These are phyloP conservation scores for Mortierella sp. DNA, from an alignment of 371 early-diverging fungal species.

Conservation along the genomic window DNA sequence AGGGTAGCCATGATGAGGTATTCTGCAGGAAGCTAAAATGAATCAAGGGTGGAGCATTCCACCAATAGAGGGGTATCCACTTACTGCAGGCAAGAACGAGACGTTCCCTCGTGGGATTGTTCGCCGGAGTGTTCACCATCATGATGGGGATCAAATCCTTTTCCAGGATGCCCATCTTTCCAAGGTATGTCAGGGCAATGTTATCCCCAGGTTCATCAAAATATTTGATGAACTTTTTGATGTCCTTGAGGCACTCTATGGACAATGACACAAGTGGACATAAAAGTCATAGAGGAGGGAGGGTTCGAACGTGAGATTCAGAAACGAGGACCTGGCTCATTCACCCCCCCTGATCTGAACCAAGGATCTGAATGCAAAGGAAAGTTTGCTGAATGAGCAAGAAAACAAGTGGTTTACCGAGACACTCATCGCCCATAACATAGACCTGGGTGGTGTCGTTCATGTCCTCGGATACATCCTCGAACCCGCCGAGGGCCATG, in stretches of 20 bases:
- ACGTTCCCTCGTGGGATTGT: conserved; percentile 51
- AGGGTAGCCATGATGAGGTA: neutral
- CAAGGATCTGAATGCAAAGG: too few species aligned
- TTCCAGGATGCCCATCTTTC: conserved; percentile 77
- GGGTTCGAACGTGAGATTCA: too few species aligned
- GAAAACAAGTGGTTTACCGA: conserved; percentile 59
- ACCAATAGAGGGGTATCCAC: neutral
- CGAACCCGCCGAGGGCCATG: conserved; percentile 83
- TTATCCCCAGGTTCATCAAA: conserved; percentile 74
- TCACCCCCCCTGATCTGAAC: too few species aligned
- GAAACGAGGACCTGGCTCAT: too few species aligned
- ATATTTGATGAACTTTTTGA: conserved; percentile 79
- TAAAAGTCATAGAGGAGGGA: neutral
- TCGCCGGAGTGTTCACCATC: conserved; percentile 59
- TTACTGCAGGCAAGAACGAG: conserved; percentile 71
- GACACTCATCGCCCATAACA: conserved; percentile 82
- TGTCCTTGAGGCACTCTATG: conserved; percentile 76
- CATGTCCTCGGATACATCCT: conserved; percentile 59
- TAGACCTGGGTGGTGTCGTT: conserved; percentile 64
- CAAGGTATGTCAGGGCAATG: conserved; percentile 71
- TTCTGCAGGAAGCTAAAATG: too few species aligned
- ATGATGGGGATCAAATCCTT: conserved; percentile 86
- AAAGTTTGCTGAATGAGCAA: too few species aligned
- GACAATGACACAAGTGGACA: neutral
- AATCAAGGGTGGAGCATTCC: neutral